Base-by-base conservation (phyloP, 495 filamentous ascomycete species). In the Echria macrotheca region DNA sequence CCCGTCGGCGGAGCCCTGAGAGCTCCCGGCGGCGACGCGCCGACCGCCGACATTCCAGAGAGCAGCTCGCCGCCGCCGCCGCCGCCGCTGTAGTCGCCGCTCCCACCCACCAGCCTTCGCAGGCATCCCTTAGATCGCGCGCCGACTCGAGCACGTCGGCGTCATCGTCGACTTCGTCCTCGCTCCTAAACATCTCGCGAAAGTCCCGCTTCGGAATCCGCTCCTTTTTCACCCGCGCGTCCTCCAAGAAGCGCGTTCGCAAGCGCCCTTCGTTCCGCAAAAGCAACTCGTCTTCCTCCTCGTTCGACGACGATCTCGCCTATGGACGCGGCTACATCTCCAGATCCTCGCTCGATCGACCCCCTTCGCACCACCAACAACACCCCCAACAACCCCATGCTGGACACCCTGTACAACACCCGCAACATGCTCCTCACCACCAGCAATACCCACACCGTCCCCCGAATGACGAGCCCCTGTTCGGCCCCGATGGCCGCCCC, bases 261-360 rank as follows among this genome's bases (percentile, higher is more conserved):
- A 67, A 61, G 42, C 65, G 68, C 26, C 62, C 73, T 23, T 65
- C 62, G 2, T 62, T 77, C 15, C 66, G 63, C 39, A 60, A 53
- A 24, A 70, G 68, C 28, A 79, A 77, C 55, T 68, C 63, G 17
- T 75, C 71, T 14, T 69, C 68, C 4, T 74, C 69, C 5, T 72
- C 71, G 3, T 63, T 78, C 31, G 69, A 75, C 41, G 71, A 68
- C 33, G 76, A 79, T 43, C 55, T 80, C 35, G 77, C 76, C 18
- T 80, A 80, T 50, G 77, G 77, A 26, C 69, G 62, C 14, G 77
- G 76, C 7, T 80, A 75, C 52, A 63, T 78, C 35, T 70, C 72
- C 24, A 59, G 64, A 32, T 26, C 10, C 8, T 25, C 46, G 36
- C 26, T 18, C 53, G 51, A 21, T 37, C 55, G 46, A 12, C 53